Evolutionary conservation across 768 basidiomycete species (phyloP).

Genomic region (Brasilioporus rufonigricans): DNA sequence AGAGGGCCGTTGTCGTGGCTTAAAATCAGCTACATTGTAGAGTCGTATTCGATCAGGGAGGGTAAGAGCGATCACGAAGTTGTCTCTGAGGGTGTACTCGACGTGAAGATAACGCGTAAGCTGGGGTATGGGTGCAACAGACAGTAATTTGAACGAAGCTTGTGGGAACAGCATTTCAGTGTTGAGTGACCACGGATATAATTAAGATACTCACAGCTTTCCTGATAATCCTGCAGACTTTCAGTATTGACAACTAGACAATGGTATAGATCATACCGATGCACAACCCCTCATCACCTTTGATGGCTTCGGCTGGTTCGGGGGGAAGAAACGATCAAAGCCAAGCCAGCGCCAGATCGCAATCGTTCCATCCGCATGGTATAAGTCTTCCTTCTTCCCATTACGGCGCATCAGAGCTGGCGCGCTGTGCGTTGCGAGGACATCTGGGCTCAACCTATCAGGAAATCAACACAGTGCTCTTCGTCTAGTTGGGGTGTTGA

Average conservation of each 20-base stretch:
- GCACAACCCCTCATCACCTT: constrained; percentile 54
- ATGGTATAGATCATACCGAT: constrained; percentile 43
- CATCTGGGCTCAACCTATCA: constrained; percentile 55
- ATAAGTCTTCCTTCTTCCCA: constrained; percentile 20
- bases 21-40: constrained; percentile 46
- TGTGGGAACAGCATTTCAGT: constrained; percentile 6
- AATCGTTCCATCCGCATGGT: constrained; percentile 49
- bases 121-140: constrained; percentile 45
- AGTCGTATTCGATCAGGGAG: constrained; percentile 40
- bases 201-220: constrained; percentile 54
- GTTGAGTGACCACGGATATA: neutral
- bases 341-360: constrained; percentile 70
- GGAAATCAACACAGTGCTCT: neutral
- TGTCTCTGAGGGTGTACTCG: constrained; percentile 43
- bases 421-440: constrained; percentile 52
- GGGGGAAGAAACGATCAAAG: constrained; percentile 62
- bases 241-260: neutral
- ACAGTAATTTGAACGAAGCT: constrained; percentile 69
- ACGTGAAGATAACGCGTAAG: constrained; percentile 38
- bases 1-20: constrained; percentile 40
- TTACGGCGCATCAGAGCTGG: constrained; percentile 45
- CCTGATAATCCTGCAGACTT: constrained; percentile 61
- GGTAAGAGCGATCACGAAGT: constrained; percentile 54
- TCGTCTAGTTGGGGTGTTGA: neutral
- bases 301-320: constrained; percentile 32